phyloP scores from a whole-genome alignment of 768 basidiomycete genomes.

The Dacryopinax spathularia region DNA sequence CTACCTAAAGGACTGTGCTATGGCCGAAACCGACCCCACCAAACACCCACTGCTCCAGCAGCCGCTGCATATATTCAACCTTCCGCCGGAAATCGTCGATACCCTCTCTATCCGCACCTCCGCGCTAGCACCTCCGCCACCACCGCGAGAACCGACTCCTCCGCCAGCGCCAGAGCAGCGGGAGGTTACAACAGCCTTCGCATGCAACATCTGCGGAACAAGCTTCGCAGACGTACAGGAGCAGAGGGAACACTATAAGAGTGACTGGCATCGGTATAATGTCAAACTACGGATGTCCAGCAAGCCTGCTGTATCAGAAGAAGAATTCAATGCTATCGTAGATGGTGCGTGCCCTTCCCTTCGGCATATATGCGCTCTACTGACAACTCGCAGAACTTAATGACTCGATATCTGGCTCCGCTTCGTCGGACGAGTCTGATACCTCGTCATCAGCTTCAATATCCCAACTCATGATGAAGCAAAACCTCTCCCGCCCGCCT shows the following conservation, averaged over 20 bases:
- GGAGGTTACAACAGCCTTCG: slow-evolving; percentile 10
- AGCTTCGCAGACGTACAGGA: slow-evolving; percentile 61
- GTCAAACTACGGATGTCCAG: slow-evolving; percentile 66
- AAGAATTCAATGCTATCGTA: slow-evolving; percentile 59
- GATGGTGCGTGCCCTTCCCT: slow-evolving; percentile 45
- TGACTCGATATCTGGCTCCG: slow-evolving; percentile 86
- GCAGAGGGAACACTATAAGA: slow-evolving; percentile 74
- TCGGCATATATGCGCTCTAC: neutral
- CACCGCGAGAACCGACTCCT: neutral
- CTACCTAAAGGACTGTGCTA: neutral
- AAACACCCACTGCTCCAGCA: slow-evolving; percentile 3
- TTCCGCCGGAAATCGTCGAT: slow-evolving; percentile 8
- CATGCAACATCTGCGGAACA: slow-evolving; percentile 61
- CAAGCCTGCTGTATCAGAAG: slow-evolving; percentile 47
- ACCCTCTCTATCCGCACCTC: slow-evolving; percentile 7
- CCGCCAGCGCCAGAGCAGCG: neutral
- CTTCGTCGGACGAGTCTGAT: slow-evolving; percentile 36
- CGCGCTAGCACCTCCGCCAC: neutral
- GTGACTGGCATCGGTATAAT: slow-evolving; percentile 98
- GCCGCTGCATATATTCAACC: slow-evolving; percentile 11
- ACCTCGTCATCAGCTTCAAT: slow-evolving; percentile 48
- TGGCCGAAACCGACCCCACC: neutral
- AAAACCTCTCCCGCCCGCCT: slow-evolving; percentile 32
- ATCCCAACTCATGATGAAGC: slow-evolving; percentile 50
- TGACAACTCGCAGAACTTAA: slow-evolving; percentile 40